Evolutionary conservation across 805 yeast genomes (phyloP).

Genomic region (Kuraishia floccosa): DNA sequence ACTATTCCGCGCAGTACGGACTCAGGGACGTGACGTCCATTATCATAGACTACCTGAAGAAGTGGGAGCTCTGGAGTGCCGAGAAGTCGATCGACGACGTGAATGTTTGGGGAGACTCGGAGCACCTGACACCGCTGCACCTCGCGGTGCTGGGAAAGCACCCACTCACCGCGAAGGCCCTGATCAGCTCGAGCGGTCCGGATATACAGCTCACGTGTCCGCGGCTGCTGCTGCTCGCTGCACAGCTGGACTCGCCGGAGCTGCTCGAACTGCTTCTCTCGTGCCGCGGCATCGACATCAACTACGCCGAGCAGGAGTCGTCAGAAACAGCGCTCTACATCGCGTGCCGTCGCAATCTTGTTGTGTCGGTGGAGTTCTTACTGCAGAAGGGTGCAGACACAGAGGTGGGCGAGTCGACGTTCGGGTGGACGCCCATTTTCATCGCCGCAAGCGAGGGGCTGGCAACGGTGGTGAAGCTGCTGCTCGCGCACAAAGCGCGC

Average conservation of each 20-base stretch:
- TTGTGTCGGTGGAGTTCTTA: constrained; percentile 40
- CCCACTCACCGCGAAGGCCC: constrained; percentile 56
- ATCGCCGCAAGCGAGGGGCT: constrained; percentile 84
- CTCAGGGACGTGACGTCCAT: constrained; percentile 49
- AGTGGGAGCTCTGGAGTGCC: constrained; percentile 49
- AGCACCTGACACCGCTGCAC: constrained; percentile 71
- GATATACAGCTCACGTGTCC: constrained; percentile 34
- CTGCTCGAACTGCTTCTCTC: constrained; percentile 42
- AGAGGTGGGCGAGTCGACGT: constrained; percentile 65
- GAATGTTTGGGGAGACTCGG: constrained; percentile 65
- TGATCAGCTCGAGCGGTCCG: constrained; percentile 34
- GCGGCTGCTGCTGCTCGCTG: constrained; percentile 52
- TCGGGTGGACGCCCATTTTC: constrained; percentile 93
- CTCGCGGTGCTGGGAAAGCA: constrained; percentile 76
- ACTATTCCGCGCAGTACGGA: constrained; percentile 85
- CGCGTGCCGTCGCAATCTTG: constrained; percentile 55
- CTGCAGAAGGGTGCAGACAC: constrained; percentile 54
- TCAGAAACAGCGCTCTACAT: constrained; percentile 78
- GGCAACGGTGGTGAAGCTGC: constrained; percentile 37
- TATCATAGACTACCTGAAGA: constrained; percentile 40
- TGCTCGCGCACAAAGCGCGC: constrained; percentile 43
- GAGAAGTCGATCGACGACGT: constrained; percentile 43
- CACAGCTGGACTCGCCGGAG: constrained; percentile 49
- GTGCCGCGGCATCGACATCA: constrained; percentile 49
- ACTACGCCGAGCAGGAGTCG: constrained; percentile 47